Evolutionary conservation across 2,329 filamentous ascomycete genomes (phyloP).

Genomic region (Ascochyta koolunga): DNA sequence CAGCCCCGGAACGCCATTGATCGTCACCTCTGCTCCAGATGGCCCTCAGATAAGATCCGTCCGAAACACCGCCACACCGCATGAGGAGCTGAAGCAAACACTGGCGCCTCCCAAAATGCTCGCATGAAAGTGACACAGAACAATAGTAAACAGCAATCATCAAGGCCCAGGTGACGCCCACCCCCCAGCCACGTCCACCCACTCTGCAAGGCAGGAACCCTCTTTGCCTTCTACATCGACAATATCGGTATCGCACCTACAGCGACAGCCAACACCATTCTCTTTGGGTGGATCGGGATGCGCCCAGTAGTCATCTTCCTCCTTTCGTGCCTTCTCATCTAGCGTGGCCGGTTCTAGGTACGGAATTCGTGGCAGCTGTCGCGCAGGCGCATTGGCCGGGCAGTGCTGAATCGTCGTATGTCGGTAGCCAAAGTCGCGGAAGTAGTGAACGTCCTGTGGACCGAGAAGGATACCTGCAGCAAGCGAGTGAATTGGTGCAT

Average conservation of each 20-base stretch:
- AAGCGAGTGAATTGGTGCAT: conserved; percentile 96
- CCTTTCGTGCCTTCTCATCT: conserved; percentile 81
- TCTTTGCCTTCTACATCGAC: conserved; percentile 98
- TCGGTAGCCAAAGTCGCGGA: conserved; percentile 97
- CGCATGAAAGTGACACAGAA: conserved; percentile 25
- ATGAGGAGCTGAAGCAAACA: conserved; percentile 22
- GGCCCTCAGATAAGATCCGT: conserved; percentile 16
- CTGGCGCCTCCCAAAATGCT: conserved; percentile 30
- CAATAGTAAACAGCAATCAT: conserved; percentile 14
- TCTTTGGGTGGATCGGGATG: conserved; percentile 85
- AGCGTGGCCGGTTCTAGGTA: conserved; percentile 81
- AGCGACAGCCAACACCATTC: conserved; percentile 95
- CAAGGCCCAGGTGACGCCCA: conserved; percentile 68
- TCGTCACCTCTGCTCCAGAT: conserved; percentile 4
- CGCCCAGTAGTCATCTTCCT: conserved; percentile 97
- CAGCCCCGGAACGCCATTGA: conserved; percentile 18
- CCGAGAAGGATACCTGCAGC: conserved; percentile 87
- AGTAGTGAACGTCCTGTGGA: conserved; percentile 91
- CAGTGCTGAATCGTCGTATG: conserved; percentile 99
- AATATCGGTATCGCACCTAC: conserved; percentile 95
- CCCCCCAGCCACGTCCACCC: conserved; percentile 95
- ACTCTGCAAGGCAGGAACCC: conserved; percentile 91
- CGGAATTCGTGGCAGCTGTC: conserved; percentile 79
- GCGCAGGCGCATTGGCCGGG: conserved; percentile 88
- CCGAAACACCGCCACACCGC: conserved; percentile 31